Evolutionary conservation across 306 rosid species (phyloP), one percentile per base, ranked within the genome.

Genomic region (Inga leiocalycina): DNA sequence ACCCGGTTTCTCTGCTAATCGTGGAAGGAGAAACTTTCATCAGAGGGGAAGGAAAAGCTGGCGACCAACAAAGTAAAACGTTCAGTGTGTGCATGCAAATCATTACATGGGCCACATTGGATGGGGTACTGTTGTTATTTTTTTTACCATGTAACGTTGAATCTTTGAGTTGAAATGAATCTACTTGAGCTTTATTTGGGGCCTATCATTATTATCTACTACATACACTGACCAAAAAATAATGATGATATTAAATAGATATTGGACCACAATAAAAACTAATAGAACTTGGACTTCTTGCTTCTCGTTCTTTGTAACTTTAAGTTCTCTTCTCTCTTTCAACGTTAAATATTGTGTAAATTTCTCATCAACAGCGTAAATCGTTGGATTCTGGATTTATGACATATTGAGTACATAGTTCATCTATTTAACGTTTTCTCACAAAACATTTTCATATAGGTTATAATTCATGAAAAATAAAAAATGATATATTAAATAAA

Each of bases 11-110:
- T 83, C 90, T 82, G 71, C 87, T 35, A 70, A 70, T 70, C 90
- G 44, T 71, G 93, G 91, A 68, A 88, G 94, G 74, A 82, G 80
- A 82, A 76, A 87, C 27, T 78, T 80, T 68, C 92, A 57, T 64
- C 85, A 88, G 6, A 81, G 82, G 3, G 91, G 93, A 52, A 81
- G 94, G 82, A 87, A 86, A 86, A 92, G 93, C 64, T 39, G 91
- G 89, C 88, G 86, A 74, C 92, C 92, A 69, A 30, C 86, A 16
- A 82, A 80, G 80, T 91, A 88, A 89, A 51, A 27, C 79, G 46
- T n/a, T 62, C 20, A 34, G 6, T 61, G 74, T 54, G 16, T 70
- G 16, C 43, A 46, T 0, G 8, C 41, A 37, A 37, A 37, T 37
- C 41, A 5, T 14, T n/a, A 48, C 79, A 68, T 32, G 61, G 79